These are phyloP conservation scores for Starmerella stigmatis DNA, from an alignment of 805 yeast species.

Conservation along the genomic window DNA sequence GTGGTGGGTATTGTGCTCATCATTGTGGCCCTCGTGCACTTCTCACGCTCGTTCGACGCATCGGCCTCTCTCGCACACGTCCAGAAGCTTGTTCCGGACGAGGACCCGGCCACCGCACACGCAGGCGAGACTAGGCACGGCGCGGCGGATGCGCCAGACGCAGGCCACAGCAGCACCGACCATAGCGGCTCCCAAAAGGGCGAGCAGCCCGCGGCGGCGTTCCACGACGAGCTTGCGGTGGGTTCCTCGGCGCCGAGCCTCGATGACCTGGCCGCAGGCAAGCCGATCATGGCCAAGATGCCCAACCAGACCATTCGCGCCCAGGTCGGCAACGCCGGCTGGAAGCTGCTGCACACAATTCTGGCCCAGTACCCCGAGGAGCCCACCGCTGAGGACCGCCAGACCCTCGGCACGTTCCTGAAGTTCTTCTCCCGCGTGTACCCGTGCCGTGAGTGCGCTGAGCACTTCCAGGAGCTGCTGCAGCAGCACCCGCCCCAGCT, in stretches of 20 bases:
- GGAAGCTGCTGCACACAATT: slow-evolving; percentile 87
- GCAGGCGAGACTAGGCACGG: not conserved
- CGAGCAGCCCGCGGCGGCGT: not conserved
- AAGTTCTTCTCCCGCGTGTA: slow-evolving; percentile 78
- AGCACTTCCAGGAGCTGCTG: slow-evolving; percentile 69
- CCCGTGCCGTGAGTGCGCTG: slow-evolving; percentile 96
- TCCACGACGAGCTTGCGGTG: not conserved
- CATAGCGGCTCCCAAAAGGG: not conserved
- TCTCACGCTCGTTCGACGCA: slow-evolving; percentile 6
- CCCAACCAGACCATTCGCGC: slow-evolving; percentile 72
- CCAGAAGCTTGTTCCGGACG: not conserved
- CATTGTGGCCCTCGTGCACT: slow-evolving; percentile 1
- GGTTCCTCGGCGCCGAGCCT: not conserved
- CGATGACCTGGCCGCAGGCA: slow-evolving; percentile 24
- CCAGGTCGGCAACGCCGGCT: slow-evolving; percentile 79
- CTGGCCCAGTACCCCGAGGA: slow-evolving; percentile 83
- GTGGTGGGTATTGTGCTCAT: slow-evolving; percentile 2
- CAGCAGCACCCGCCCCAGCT: slow-evolving; percentile 75
- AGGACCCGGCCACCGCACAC: not conserved
- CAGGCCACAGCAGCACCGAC: not conserved
- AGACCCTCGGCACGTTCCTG: slow-evolving; percentile 54
- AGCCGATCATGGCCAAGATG: slow-evolving; percentile 87
- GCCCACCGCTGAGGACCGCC: slow-evolving; percentile 55
- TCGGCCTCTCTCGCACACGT: not conserved
- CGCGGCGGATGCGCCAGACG: not conserved